Base-by-base conservation (phyloP, 306 rosid species). In the Astragalus membranaceus region DNA sequence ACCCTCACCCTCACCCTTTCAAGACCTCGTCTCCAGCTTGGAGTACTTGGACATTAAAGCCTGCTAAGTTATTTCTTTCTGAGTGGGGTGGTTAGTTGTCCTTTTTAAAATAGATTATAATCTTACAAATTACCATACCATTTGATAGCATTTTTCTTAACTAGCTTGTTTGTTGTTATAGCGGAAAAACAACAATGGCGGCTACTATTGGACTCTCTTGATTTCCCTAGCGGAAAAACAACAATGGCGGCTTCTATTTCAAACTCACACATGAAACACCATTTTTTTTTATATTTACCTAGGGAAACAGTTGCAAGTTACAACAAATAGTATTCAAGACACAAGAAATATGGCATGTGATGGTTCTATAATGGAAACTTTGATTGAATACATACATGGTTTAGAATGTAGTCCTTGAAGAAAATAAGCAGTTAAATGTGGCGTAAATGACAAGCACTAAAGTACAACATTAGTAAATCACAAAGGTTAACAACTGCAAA, bases 261-360 rank as follows among this genome's bases (percentile, higher is more conserved):
- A 68, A 94, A 86, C 85, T 94, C 96, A 74, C 99, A 94, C 30
- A 74, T 78, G 83, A 94, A 94, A 77, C 98, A 94, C 86, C 89
- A 83, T 59, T 84, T 89, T 54, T 80, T 88, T n/a, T n/a, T n/a
- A 55, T 14, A 75, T 65, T 23, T 63, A 35, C 48, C 58, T 32
- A 29, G 44, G 43, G 63, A 32, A 75, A 63, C 43, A 67, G 11
- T 50, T 61, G 23, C 14, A 66, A 67, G n/a, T 50, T 61, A 32
- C 14, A 66, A 39, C 17, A 15, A 12, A 36, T 39, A 54, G 39
- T 44, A 72, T 54, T 76, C 10, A 33, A 67, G 10, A 7, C 0
- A 26, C 30, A 26, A 26, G 30, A 53, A 53, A 44, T 17, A 20
- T 17, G 11, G 32, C 16, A 67, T 37, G 30, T 32, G 59, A 73